Evolutionary conservation across 495 filamentous ascomycete species (phyloP).

Genomic region (Xylaria cubensis): DNA sequence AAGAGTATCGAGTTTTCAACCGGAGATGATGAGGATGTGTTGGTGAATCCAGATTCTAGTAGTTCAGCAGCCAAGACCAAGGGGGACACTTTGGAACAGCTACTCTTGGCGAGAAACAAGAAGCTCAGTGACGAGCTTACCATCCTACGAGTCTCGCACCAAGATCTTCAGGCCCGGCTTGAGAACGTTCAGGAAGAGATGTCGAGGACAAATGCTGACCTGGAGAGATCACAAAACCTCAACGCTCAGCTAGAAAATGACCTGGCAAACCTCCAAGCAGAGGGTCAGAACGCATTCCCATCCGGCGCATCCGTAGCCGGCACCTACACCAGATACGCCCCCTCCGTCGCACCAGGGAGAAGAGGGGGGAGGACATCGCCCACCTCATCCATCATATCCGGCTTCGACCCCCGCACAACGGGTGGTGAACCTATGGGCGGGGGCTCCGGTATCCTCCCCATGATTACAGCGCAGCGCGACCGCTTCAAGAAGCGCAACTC

Average conservation of each 20-base stretch:
- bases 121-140: constrained; percentile 94
- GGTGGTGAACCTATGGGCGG: constrained; percentile 80
- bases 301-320: constrained; percentile 90
- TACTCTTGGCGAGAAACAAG: constrained; percentile 91
- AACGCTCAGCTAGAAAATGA: constrained; percentile 93
- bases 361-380: constrained; percentile 78
- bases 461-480: constrained; percentile 97
- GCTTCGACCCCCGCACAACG: constrained; percentile 73
- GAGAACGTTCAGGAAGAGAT: constrained; percentile 83
- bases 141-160: constrained; percentile 89
- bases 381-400: constrained; percentile 96
- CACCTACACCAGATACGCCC: constrained; percentile 87
- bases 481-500: constrained; percentile 96
- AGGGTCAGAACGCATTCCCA: constrained; percentile 80
- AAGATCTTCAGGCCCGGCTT: constrained; percentile 83
- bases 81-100: constrained; percentile 85
- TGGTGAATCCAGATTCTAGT: constrained; percentile 51
- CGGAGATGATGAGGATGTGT: constrained; percentile 78
- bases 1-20: constrained; percentile 97
- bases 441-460: constrained; percentile 90
- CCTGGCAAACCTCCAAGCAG: constrained; percentile 83
- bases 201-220: constrained; percentile 80
- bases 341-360: constrained; percentile 69
- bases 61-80: constrained; percentile 58
- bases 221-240: constrained; percentile 83